A percentile compares a stretch with the other conserved stretches of the same genome.
phyloP scores from a whole-genome alignment of 2,329 filamentous ascomycete species.

The Pezicula rhizophila region DNA sequence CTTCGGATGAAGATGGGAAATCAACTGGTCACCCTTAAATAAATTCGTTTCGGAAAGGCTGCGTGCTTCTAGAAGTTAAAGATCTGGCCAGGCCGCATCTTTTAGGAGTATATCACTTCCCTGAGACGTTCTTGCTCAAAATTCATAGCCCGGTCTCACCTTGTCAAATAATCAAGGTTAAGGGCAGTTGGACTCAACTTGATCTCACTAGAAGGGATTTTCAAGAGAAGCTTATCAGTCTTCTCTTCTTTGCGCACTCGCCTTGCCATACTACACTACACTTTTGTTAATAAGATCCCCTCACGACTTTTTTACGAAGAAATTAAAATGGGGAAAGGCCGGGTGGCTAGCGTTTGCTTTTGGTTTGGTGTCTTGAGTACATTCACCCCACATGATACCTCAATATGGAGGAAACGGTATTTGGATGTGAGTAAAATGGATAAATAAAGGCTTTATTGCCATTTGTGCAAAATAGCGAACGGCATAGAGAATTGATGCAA shows the following conservation, averaged over 20 bases:
- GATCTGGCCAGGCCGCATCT: no score
- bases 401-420: neutral
- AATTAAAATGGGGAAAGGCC: conserved; percentile 20
- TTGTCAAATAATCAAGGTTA: no score
- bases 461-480: neutral
- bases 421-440: neutral
- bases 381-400: neutral
- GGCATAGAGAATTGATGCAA: neutral
- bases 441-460: neutral
- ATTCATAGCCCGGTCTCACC: no score
- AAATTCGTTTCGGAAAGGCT: no score
- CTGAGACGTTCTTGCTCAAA: no score
- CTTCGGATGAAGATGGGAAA: neutral
- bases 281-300: conserved; percentile 10
- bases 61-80: no score
- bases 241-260: conserved; percentile 1
- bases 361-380: conserved; percentile 1
- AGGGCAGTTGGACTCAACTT: no score
- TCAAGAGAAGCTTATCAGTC: neutral
- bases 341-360: conserved; percentile 20
- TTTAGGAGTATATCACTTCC: no score
- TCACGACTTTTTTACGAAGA: conserved; percentile 11
- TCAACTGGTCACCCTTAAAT: neutral
- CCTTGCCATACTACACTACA: conserved; percentile 3
- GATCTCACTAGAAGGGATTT: neutral